These are phyloP conservation scores for Pseudogymnoascus sp. DNA, from an alignment of 2,329 filamentous ascomycete genomes.

Conservation along the genomic window DNA sequence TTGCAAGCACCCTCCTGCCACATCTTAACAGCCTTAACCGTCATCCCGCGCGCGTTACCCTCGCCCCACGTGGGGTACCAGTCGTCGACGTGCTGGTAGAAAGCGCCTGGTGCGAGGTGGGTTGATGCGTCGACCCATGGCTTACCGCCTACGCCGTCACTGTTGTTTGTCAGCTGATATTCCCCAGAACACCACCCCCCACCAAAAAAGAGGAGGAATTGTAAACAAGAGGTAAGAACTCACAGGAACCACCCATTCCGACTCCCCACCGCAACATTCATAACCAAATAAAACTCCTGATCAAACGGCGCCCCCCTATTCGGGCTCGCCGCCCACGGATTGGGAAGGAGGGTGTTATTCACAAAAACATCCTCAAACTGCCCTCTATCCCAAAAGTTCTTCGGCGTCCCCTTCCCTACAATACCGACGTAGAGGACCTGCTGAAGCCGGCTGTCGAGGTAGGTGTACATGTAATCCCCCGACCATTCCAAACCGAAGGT, in stretches of 20 bases:
- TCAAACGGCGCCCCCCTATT: conserved; percentile 40
- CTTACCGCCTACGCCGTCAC: conserved; percentile 36
- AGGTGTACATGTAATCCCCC: conserved; percentile 44
- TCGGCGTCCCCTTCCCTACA: conserved; percentile 18
- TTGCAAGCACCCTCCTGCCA: conserved; percentile 38
- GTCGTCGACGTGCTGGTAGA: conserved; percentile 32
- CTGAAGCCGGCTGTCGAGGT: conserved; percentile 37
- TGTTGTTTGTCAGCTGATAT: conserved; percentile 17
- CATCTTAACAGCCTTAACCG: conserved; percentile 39
- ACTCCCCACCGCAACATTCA: conserved; percentile 42
- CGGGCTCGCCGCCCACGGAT: conserved; percentile 34
- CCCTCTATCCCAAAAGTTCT: conserved; percentile 35
- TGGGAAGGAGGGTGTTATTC: conserved; percentile 33
- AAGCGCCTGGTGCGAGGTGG: conserved; percentile 31
- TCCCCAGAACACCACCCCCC: not conserved
- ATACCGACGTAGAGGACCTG: conserved; percentile 34
- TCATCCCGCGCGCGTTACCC: conserved; percentile 36
- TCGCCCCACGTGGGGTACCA: conserved; percentile 42
- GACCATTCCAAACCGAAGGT: conserved; percentile 47
- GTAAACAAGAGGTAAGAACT: conserved; percentile 13
- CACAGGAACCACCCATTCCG: conserved; percentile 40
- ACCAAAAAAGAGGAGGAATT: not conserved
- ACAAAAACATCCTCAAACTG: conserved; percentile 32
- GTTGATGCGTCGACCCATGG: conserved; percentile 37
- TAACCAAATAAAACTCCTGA: conserved; percentile 41